phyloP scores from a whole-genome alignment of 768 basidiomycete species.

The Trametes sanguinea region DNA sequence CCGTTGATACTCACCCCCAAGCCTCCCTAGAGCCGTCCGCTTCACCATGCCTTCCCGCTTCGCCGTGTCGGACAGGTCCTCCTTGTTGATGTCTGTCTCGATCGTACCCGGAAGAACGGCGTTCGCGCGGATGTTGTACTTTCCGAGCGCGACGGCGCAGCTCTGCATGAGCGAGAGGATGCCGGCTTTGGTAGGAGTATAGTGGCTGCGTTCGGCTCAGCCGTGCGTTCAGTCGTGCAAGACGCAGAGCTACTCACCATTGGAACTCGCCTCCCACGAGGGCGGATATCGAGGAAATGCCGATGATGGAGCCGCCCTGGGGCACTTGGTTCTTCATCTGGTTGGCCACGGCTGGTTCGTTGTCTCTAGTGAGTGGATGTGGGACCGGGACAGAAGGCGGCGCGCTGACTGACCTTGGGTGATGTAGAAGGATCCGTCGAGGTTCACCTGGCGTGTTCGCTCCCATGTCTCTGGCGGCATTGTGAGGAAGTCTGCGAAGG shows the following conservation, averaged over 20 bases:
- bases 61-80: slow-evolving; percentile 59
- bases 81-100: slow-evolving; percentile 76
- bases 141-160: slow-evolving; percentile 75
- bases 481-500: slow-evolving; percentile 72
- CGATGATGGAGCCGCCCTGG: slow-evolving; percentile 74
- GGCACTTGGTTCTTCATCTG: slow-evolving; percentile 72
- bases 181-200: slow-evolving; percentile 80
- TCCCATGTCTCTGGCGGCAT: slow-evolving; percentile 69
- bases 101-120: slow-evolving; percentile 77
- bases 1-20: slow-evolving; percentile 51
- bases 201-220: slow-evolving; percentile 47
- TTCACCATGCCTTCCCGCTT: slow-evolving; percentile 67
- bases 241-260: slow-evolving; percentile 39
- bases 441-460: slow-evolving; percentile 66
- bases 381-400: too few species aligned
- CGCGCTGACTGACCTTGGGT: slow-evolving; percentile 49
- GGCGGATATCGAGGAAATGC: slow-evolving; percentile 77
- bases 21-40: slow-evolving; percentile 64
- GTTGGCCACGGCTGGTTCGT: slow-evolving; percentile 58
- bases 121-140: slow-evolving; percentile 73
- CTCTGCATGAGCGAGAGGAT: slow-evolving; percentile 80
- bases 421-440: slow-evolving; percentile 75
- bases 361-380: not conserved
- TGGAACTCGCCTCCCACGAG: slow-evolving; percentile 76
- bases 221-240: not conserved